Conservation (phyloP, 2,329 filamentous ascomycete genomes). For the Trichophyton schoenleinii region DNA sequence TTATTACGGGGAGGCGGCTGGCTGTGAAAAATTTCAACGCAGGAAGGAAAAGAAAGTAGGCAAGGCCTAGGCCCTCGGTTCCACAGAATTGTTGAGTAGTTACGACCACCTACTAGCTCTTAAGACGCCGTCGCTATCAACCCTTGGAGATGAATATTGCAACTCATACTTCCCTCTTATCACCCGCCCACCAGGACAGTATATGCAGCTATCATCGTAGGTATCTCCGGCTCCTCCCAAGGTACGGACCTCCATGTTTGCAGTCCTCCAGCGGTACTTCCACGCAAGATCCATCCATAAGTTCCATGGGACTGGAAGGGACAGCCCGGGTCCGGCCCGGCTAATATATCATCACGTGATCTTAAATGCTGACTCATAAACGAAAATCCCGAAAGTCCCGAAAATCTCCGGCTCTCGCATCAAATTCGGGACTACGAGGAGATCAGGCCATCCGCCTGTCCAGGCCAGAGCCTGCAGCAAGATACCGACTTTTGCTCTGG, state of each 20-base stretch:
- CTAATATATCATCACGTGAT: neutral
- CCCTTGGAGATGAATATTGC: too few species aligned
- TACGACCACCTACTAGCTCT: too few species aligned
- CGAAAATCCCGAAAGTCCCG: neutral
- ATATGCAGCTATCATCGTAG: too few species aligned
- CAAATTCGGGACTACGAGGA: neutral
- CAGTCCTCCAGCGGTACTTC: neutral
- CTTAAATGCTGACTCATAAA: neutral
- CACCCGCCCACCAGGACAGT: too few species aligned
- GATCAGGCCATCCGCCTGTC: neutral
- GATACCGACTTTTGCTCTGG: neutral
- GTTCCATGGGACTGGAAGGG: neutral
- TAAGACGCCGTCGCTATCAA: too few species aligned
- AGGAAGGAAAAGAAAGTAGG: neutral
- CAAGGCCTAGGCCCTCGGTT: too few species aligned
- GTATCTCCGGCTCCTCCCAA: too few species aligned
- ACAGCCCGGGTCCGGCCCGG: neutral
- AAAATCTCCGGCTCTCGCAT: neutral
- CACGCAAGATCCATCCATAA: too few species aligned
- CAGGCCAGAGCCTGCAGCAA: neutral
- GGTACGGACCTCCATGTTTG: too few species aligned
- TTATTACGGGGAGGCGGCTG: neutral
- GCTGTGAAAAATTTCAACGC: neutral
- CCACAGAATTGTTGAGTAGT: too few species aligned
- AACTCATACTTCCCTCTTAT: too few species aligned